These are phyloP conservation scores for Xylaria sp. DNA, from an alignment of 2,329 filamentous ascomycete species.

Conservation along the genomic window DNA sequence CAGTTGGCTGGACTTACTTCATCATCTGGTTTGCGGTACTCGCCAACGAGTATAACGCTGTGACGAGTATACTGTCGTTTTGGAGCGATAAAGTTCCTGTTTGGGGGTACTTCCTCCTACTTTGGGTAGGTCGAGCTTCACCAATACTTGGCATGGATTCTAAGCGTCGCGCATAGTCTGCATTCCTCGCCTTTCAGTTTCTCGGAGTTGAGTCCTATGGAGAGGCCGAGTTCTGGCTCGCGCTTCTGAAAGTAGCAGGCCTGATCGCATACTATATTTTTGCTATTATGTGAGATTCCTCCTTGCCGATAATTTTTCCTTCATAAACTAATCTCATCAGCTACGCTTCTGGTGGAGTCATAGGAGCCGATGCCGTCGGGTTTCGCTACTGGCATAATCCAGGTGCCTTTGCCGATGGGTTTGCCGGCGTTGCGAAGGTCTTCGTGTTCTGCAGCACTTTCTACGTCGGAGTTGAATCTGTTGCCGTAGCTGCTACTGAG, in stretches of 20 bases:
- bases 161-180: conserved; percentile 47
- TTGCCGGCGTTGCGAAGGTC: conserved; percentile 72
- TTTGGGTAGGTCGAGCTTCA: conserved; percentile 64
- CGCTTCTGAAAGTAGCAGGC: conserved; percentile 76
- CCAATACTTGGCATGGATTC: background rate
- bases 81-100: conserved; percentile 71
- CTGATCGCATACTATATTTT: conserved; percentile 79
- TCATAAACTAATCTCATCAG: conserved; percentile 43
- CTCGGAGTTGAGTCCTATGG: conserved; percentile 80
- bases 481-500: conserved; percentile 70
- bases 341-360: conserved; percentile 74
- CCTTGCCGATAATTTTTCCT: background rate
- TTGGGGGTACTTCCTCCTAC: conserved; percentile 78
- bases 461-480: conserved; percentile 72
- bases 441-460: conserved; percentile 77
- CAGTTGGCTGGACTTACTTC: conserved; percentile 78
- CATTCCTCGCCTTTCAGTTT: conserved; percentile 75
- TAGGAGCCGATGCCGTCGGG: conserved; percentile 70
- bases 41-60: conserved; percentile 77
- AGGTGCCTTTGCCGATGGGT: conserved; percentile 76
- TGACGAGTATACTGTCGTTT: conserved; percentile 72
- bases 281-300: conserved; percentile 65
- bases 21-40: conserved; percentile 67
- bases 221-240: conserved; percentile 84
- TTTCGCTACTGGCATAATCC: conserved; percentile 79